Conservation (phyloP, 306 rosid genomes). For the Erythrophleum fordii region DNA sequence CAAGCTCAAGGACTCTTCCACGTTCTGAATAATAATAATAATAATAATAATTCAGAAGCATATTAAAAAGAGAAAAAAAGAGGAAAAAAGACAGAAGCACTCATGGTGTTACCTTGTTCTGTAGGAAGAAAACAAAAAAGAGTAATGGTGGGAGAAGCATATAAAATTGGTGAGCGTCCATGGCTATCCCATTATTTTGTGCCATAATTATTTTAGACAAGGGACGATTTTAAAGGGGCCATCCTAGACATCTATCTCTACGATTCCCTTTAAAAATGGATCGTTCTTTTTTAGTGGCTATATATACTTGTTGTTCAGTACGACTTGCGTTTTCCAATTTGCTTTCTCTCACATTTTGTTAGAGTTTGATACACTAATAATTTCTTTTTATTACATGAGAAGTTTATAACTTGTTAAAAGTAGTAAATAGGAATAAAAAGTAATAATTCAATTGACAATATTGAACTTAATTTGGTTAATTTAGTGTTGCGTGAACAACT, state of each 20-base stretch:
- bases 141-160: slow-evolving; percentile 9
- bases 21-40: not conserved
- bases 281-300: too few relatives aligned
- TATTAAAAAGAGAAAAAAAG: not conserved
- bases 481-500: too few relatives aligned
- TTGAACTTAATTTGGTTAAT: too few relatives aligned
- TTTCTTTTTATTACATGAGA: too few relatives aligned
- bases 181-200: not conserved
- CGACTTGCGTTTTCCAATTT: not conserved
- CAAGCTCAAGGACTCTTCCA: not conserved
- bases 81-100: not conserved
- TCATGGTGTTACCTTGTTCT: slow-evolving; percentile 19
- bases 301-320: too few relatives aligned
- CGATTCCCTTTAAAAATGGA: too few relatives aligned
- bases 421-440: too few relatives aligned
- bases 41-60: not conserved
- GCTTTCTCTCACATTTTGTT: slow-evolving; percentile 3
- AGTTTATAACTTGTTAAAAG: too few relatives aligned
- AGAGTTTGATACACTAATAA: not conserved
- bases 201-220: not conserved
- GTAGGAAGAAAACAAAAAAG: slow-evolving; percentile 25
- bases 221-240: too few relatives aligned
- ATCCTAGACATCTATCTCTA: too few relatives aligned
- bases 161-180: not conserved
- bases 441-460: too few relatives aligned